Evolutionary conservation across 768 basidiomycete species (phyloP).

Genomic region (Thelephora aurantiotincta): DNA sequence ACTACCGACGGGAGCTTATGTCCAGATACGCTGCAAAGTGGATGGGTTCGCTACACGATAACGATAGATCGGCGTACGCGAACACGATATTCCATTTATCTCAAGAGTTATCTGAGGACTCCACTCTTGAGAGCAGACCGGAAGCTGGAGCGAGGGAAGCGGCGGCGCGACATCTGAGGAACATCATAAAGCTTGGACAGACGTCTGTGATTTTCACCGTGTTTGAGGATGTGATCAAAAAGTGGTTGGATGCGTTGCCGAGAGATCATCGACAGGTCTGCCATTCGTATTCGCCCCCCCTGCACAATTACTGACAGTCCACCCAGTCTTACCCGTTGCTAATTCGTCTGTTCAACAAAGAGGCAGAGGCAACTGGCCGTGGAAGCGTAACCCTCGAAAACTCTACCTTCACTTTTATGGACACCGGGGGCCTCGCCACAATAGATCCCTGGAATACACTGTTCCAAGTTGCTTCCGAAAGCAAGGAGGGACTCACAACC

Average conservation of each 20-base stretch:
- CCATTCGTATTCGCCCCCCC: not conserved
- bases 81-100: conserved; percentile 39
- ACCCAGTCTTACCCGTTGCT: conserved; percentile 37
- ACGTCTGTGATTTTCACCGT: conserved; percentile 37
- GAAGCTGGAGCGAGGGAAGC: not conserved
- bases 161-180: conserved; percentile 30
- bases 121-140: not conserved
- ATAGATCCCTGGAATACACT: conserved; percentile 46
- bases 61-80: conserved; percentile 39
- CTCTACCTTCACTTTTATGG: conserved; percentile 15
- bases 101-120: conserved; percentile 27
- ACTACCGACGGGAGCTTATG: conserved; percentile 38
- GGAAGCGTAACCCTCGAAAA: conserved; percentile 21
- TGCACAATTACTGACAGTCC: conserved; percentile 1
- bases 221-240: conserved; percentile 42
- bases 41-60: conserved; percentile 55
- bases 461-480: conserved; percentile 26
- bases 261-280: not conserved
- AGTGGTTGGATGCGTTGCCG: conserved; percentile 35
- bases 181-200: conserved; percentile 40
- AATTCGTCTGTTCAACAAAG: conserved; percentile 42
- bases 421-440: conserved; percentile 14
- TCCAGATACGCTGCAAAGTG: conserved; percentile 47
- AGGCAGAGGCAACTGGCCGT: conserved; percentile 29
- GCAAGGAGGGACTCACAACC: conserved; percentile 27